phyloP scores from a whole-genome alignment of 228 moss, liverwort and hornwort genomes.

The Sphagnum fallax region DNA sequence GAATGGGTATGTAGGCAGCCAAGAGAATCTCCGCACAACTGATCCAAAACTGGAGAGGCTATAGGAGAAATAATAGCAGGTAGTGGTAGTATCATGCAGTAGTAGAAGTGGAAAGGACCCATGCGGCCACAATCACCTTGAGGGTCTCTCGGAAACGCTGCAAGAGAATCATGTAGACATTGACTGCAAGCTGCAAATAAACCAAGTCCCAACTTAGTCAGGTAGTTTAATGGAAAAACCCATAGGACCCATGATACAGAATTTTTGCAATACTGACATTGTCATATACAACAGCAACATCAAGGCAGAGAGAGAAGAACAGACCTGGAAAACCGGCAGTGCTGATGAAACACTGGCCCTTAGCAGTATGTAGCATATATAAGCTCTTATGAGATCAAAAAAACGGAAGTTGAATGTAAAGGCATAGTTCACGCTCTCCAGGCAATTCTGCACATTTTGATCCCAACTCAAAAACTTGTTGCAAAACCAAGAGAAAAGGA shows the following conservation, averaged over 20 bases:
- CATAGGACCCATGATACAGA: no score
- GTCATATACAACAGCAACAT: background rate
- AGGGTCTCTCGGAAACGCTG: slow-evolving; percentile 48
- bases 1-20: no score
- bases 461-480: background rate
- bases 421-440: slow-evolving; percentile 36
- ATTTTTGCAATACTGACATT: background rate
- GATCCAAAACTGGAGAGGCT: background rate
- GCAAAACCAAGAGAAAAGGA: no score
- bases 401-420: slow-evolving; percentile 46
- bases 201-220: no score
- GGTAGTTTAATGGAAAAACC: no score
- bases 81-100: background rate
- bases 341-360: slow-evolving; percentile 42
- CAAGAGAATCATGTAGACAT: slow-evolving; percentile 40
- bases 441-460: slow-evolving; percentile 22
- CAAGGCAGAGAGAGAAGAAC: background rate
- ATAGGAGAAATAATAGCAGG: background rate
- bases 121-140: slow-evolving; percentile 15
- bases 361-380: slow-evolving; percentile 50
- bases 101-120: no score
- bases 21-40: no score
- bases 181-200: slow-evolving; percentile 37
- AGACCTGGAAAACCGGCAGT: slow-evolving; percentile 32
- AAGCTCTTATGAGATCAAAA: slow-evolving; percentile 47